Evolutionary conservation across 2,329 filamentous ascomycete species (phyloP), one percentile per base, ranked within the genome.

Genomic region (Penicillium sp.): DNA sequence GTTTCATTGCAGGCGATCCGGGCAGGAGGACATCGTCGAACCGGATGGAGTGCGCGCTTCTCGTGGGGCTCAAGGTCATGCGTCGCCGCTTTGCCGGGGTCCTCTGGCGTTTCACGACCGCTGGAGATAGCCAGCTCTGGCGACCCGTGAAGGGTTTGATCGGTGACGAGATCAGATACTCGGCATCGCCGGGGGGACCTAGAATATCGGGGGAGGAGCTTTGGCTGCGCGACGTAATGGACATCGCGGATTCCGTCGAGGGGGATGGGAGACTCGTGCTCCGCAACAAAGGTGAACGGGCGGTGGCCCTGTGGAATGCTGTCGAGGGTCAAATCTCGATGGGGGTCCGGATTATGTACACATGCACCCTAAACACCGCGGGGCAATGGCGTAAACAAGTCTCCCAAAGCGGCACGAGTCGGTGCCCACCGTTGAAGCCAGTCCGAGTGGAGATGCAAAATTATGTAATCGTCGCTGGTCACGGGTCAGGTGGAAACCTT

Each of bases 161-260:
- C 2, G 70, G 70, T 4, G 70, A 72, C 18, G 70, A 72, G 28
- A 73, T 65, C 29, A 73, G 55, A 54, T 71, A 72, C 18, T 71
- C 65, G 33, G 61, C 64, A 54, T 73, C 68, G 47, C 68, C 70
- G 50, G 70, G 64, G 40, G 70, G 69, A 26, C 65, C 69, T 48
- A 73, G 62, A 45, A 71, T 62, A 61, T 73, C 70, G 39, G 70
- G 69, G 37, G 70, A 73, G 49, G 70, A 72, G 54, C 62, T 71
- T 44, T 59, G 48, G 51, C 62, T 70, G 55, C 62, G 65, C 49
- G 63, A 63, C 47, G 61, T 69, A 66, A 48, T 54, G 56, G 58
- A 56, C 50, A 62, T 61, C 55, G 48, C 48, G 54, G 45, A 49
- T 49, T 58, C 42, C 38, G 46, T 42, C 45, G 48, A 49, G 49